Percentiles rank a stretch among this genome's conserved stretches.
These are phyloP conservation scores for Wickerhamomyces canadensis DNA, from an alignment of 805 yeast genomes.

Conservation along the genomic window DNA sequence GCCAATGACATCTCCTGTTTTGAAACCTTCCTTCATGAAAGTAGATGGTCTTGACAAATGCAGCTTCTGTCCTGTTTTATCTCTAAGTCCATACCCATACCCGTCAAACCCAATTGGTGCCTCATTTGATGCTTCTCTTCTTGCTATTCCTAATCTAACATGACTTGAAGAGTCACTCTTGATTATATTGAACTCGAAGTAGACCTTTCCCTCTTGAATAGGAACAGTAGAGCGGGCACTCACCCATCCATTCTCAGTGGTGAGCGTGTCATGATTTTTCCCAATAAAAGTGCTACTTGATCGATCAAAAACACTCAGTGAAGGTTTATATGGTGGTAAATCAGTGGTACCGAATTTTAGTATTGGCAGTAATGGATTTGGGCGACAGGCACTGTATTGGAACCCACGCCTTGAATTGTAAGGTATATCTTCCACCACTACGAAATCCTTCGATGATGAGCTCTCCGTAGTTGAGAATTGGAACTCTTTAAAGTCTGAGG, in stretches of 20 bases:
- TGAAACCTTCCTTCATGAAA: constrained; percentile 51
- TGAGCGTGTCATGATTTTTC: constrained; percentile 37
- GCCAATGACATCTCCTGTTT: constrained; percentile 80
- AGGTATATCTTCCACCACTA: constrained; percentile 70
- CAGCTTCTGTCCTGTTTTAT: constrained; percentile 65
- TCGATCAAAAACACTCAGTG: constrained; percentile 65
- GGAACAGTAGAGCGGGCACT: constrained; percentile 70
- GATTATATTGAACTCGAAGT: constrained; percentile 67
- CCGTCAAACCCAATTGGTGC: constrained; percentile 97
- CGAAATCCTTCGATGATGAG: constrained; percentile 25
- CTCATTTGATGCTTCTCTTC: constrained; percentile 85
- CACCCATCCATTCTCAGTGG: constrained; percentile 74
- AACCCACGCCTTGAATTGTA: constrained; percentile 67
- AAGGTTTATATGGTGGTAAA: constrained; percentile 53
- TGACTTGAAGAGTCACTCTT: constrained; percentile 37
- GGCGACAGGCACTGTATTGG: constrained; percentile 73
- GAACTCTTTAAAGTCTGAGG: constrained; percentile 17
- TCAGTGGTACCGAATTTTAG: constrained; percentile 69
- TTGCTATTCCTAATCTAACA: constrained; percentile 76
- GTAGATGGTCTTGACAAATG: constrained; percentile 66
- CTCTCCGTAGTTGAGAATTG: constrained; percentile 3
- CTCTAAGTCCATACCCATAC: constrained; percentile 88
- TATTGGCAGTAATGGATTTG: constrained; percentile 53
- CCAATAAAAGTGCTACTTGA: constrained; percentile 49
- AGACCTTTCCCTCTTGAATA: constrained; percentile 73